These are phyloP conservation scores for Amanita fuliginea DNA, from an alignment of 768 basidiomycete species.

Conservation along the genomic window DNA sequence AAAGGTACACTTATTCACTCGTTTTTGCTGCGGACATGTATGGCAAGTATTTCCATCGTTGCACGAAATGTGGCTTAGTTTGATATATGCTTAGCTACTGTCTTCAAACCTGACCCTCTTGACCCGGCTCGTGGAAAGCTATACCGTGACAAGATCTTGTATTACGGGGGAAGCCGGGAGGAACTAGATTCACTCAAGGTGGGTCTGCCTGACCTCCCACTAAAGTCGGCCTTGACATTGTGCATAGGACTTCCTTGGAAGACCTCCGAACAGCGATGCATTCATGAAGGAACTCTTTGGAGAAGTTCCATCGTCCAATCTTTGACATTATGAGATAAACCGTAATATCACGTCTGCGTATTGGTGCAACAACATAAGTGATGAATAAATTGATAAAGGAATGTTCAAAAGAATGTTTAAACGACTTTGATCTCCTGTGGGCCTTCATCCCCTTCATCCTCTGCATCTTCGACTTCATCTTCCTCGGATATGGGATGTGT, in stretches of 20 bases:
- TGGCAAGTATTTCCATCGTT: slow-evolving; percentile 16
- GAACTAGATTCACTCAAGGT: slow-evolving; percentile 75
- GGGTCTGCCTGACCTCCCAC: slow-evolving; percentile 2
- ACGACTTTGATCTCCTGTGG: slow-evolving; percentile 22
- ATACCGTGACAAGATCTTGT: slow-evolving; percentile 71
- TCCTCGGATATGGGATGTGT: slow-evolving; percentile 14
- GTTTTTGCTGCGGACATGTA: slow-evolving; percentile 54
- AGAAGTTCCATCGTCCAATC: slow-evolving; percentile 22
- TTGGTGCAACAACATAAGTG: background rate
- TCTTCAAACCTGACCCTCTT: slow-evolving; percentile 76
- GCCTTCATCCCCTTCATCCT: slow-evolving; percentile 21
- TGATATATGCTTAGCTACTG: slow-evolving; percentile 31
- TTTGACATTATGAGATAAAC: slow-evolving; percentile 12
- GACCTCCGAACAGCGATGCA: slow-evolving; percentile 63
- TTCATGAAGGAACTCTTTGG: slow-evolving; percentile 62
- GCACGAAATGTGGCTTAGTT: background rate
- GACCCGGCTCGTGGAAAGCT: slow-evolving; percentile 51
- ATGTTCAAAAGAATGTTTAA: slow-evolving; percentile 6
- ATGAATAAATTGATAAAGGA: background rate
- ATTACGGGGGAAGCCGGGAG: slow-evolving; percentile 67
- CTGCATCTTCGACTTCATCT: slow-evolving; percentile 17
- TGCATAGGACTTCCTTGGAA: slow-evolving; percentile 63
- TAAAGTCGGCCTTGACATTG: background rate
- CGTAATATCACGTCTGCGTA: background rate
- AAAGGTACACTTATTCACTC: slow-evolving; percentile 59